Evolutionary conservation across 1,284 basidiomycete species (phyloP).

Genomic region (Waitea zeae): DNA sequence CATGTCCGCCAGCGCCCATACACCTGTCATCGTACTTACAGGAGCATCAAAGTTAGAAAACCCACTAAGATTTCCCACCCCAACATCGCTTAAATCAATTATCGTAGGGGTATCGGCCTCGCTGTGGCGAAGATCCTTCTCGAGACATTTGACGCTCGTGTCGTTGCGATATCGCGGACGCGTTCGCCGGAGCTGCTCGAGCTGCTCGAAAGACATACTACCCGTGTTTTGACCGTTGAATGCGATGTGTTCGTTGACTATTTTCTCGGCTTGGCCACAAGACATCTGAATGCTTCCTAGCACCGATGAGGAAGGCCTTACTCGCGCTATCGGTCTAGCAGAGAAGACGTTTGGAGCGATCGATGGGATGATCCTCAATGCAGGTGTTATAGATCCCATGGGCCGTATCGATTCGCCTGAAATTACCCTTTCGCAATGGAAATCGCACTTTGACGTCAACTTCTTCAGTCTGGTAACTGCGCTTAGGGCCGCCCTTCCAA

Average conservation of each 20-base stretch:
- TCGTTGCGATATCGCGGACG: slow-evolving; percentile 64
- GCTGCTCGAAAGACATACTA: slow-evolving; percentile 26
- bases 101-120: slow-evolving; percentile 64
- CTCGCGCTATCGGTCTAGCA: slow-evolving; percentile 27
- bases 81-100: slow-evolving; percentile 4
- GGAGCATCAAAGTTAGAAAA: slow-evolving; percentile 53
- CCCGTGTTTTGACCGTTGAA: slow-evolving; percentile 33
- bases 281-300: slow-evolving; percentile 9
- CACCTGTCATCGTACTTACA: slow-evolving; percentile 46
- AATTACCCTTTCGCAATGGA: slow-evolving; percentile 34
- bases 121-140: slow-evolving; percentile 51
- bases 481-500: slow-evolving; percentile 45
- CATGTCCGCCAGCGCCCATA: slow-evolving; percentile 4
- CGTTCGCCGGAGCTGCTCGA: slow-evolving; percentile 40
- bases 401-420: slow-evolving; percentile 22
- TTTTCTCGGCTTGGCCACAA: slow-evolving; percentile 5
- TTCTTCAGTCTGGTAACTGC: slow-evolving; percentile 67
- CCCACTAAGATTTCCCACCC: no score
- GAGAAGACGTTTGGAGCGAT: slow-evolving; percentile 37
- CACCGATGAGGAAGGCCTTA: slow-evolving; percentile 15
- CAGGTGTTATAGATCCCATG: slow-evolving; percentile 45
- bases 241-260: slow-evolving; percentile 51
- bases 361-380: slow-evolving; percentile 68
- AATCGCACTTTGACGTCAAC: slow-evolving; percentile 59
- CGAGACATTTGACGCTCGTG: slow-evolving; percentile 37